These are phyloP conservation scores for Saccharata proteae DNA, from an alignment of 2,329 filamentous ascomycete genomes.

Conservation along the genomic window DNA sequence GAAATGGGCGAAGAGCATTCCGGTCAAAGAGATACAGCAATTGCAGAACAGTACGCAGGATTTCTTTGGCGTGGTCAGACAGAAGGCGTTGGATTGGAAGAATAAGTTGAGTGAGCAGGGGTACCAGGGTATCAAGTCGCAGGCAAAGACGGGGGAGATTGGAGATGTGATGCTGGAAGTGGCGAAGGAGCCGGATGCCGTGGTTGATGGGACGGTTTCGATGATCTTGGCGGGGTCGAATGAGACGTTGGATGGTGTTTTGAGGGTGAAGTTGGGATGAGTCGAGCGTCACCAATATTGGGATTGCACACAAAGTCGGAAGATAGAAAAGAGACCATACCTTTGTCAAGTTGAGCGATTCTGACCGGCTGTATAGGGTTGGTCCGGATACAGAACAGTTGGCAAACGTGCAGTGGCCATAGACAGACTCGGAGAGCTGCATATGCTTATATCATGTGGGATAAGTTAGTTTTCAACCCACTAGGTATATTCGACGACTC, in stretches of 20 bases:
- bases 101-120: conserved; percentile 2
- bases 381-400: too few species aligned
- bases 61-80: conserved; percentile 1
- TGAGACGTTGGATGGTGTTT: conserved; percentile 4
- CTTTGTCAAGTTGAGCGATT: too few species aligned
- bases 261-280: conserved; percentile 5
- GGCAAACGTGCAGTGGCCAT: too few species aligned
- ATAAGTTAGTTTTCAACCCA: too few species aligned
- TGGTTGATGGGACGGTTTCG: not conserved
- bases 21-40: conserved; percentile 4
- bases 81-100: conserved; percentile 6
- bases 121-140: not conserved
- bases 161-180: not conserved
- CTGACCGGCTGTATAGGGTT: too few species aligned
- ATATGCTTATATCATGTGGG: too few species aligned
- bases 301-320: too few species aligned
- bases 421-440: too few species aligned
- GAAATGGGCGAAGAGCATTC: conserved; percentile 3
- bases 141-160: not conserved
- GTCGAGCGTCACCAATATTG: too few species aligned
- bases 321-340: too few species aligned
- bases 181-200: not conserved
- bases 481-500: too few species aligned
- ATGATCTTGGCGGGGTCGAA: conserved; percentile 1
- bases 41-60: not conserved